Base-by-base conservation (phyloP, 371 early-diverging fungal species). In the Synchytrium microbalum region DNA sequence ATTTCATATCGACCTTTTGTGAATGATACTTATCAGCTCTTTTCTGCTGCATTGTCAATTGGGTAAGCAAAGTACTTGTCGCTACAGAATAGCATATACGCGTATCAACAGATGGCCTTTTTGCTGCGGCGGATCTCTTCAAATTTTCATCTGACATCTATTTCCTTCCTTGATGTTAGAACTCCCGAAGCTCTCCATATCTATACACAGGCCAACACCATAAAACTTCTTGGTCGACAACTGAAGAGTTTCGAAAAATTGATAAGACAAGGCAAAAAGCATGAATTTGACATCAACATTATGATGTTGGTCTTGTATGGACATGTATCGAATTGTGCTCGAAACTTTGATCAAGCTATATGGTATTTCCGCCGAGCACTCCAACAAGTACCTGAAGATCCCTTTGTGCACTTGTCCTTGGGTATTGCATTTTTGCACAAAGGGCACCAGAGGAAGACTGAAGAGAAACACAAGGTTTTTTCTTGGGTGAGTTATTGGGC, bases 361-460 rank as follows among this genome's bases (percentile, higher is more conserved):
- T 38, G 46, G 46, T 38, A 5, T 19, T 38, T 38, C 46, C 46
- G 5, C 10, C 46, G 85, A 58, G 80, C 92, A 2, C 78, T 78
- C 76, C 73, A 79, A 23, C 1, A 82, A 30, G 64, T 68, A 8
- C 82, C 89, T 52, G 63, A 74, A 0, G 91, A 90, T 64, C 88
- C 88, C 3, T 53, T 90, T 38, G 77, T 83, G 52, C 81, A 83
- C n/a, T 58, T 92, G 0, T 79, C 77, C 2, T 66, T 88, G 0
- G 87, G 85, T 1, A 32, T 86, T 23, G 78, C 86, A 8, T 79
- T 84, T 60, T 51, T 91, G 2, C 84, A 85, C 59, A 69, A 84
- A 32, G 80, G 84, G 0, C 82, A 86, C 83, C 85, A 85, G 63
- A 78, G 91, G 27, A 81, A 83, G 66, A 75, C 81, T 2, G 80